phyloP scores from a whole-genome alignment of 2,329 filamentous ascomycete species.

The Sporothrix inflata region DNA sequence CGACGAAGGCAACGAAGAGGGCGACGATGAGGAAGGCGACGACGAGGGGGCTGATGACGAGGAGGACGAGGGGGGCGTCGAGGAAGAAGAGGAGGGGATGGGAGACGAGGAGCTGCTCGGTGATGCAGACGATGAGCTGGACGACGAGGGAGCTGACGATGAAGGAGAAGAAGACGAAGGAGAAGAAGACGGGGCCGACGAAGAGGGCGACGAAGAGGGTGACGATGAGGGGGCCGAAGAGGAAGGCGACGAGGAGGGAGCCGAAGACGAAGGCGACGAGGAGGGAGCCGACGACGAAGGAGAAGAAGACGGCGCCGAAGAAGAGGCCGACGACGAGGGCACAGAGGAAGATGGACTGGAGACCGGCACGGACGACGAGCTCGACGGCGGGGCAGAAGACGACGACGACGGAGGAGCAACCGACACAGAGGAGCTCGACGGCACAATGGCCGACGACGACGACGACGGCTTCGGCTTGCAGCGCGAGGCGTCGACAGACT shows the following conservation, averaged over 20 bases:
- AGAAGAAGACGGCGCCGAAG: background rate
- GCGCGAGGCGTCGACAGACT: conserved; percentile 6
- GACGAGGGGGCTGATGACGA: background rate
- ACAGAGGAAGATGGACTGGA: background rate
- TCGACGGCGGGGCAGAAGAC: background rate
- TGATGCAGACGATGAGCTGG: background rate
- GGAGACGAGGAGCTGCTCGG: background rate
- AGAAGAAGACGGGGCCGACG: background rate
- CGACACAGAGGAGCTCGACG: background rate
- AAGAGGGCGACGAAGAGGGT: background rate
- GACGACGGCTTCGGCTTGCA: background rate
- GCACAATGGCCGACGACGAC: background rate
- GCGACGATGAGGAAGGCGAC: background rate
- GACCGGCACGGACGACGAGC: no score
- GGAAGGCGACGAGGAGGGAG: background rate
- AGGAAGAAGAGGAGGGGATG: background rate
- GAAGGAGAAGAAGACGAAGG: background rate
- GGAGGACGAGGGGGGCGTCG: background rate
- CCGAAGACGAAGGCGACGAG: background rate
- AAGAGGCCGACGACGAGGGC: background rate
- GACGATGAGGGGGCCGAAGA: background rate
- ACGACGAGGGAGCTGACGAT: background rate
- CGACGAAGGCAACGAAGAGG: background rate
- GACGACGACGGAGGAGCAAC: background rate
- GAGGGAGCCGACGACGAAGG: background rate